Conservation (phyloP, 805 yeast genomes). For the Lachancea lanzarotensis region DNA sequence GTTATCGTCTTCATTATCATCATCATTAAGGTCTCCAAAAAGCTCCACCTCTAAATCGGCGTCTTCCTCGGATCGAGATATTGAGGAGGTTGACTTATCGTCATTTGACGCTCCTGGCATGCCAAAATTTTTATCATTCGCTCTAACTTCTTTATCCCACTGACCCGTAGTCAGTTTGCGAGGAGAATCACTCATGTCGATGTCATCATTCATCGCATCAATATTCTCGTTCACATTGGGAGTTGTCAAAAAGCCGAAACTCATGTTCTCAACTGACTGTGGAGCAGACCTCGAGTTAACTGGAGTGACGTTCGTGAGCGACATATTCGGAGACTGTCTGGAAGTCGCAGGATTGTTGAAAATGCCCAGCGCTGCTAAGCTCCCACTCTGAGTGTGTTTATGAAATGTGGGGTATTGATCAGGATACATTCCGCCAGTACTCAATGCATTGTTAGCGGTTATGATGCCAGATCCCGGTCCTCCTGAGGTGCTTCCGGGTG, state of each 20-base stretch:
- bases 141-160: conserved; percentile 7
- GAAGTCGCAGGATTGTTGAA: background rate
- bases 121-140: background rate
- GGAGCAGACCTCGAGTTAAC: conserved; percentile 3
- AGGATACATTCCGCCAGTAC: conserved; percentile 29
- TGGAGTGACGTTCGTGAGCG: conserved; percentile 6
- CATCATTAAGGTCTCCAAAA: conserved; percentile 13
- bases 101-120: background rate
- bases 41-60: conserved; percentile 18
- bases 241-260: conserved; percentile 10
- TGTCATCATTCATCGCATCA: conserved; percentile 7
- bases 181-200: conserved; percentile 7
- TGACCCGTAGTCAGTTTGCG: conserved; percentile 4
- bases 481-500: conserved; percentile 29
- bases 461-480: conserved; percentile 11
- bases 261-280: conserved; percentile 4
- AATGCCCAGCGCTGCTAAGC: background rate
- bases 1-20: conserved; percentile 14
- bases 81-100: background rate
- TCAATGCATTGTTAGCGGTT: conserved; percentile 25
- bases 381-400: conserved; percentile 14
- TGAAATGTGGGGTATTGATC: conserved; percentile 28
- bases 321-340: conserved; percentile 5
- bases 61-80: conserved; percentile 7
- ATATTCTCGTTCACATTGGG: conserved; percentile 11